Base-by-base conservation (phyloP, 2,329 filamentous ascomycete species). In the Stemphylium beticola region DNA sequence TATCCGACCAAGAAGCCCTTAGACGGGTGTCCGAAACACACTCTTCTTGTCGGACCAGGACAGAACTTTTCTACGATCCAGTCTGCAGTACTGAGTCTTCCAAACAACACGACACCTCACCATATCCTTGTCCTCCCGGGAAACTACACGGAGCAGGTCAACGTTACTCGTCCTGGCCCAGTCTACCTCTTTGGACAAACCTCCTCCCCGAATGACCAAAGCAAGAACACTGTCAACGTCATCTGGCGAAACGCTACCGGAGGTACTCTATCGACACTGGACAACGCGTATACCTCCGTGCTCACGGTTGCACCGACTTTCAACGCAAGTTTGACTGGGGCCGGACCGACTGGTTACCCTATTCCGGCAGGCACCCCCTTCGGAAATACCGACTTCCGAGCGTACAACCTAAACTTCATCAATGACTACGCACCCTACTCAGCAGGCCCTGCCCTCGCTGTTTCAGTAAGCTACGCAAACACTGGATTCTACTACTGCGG, bases 401-500 rank as follows among this genome's bases (percentile, higher is more conserved):
- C 81, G 0, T 89, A 90, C 71, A 89, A 89, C 63, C 76, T 90
- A 34, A 83, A 90, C 65, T 85, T 89, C 59, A 77, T 82, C 17
- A 90, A 90, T 62, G 79, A 83, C 39, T 87, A 80, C 61, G 75
- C 78, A 0, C 81, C 82, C 24, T 78, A 77, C 52, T 73, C 81
- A 1, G 78, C 78, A 32, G 85, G 85, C 0, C 87, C 86, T 0
- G 79, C 82, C 3, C 80, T 88, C 36, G 86, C 87, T 0, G 65
- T 89, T 6, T 84, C 82, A 15, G 78, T 88, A 4, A 84, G 82
- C 57, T 82, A 84, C 39, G 85, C 87, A 0, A 89, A 89, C 66
- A 81, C 85, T 0, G 85, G 85, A 0, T 89, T 90, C 67, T 90
- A 89, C 67, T 83, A 83, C 41, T 86, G 83, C 41, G 84, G 86